Evolutionary conservation across 768 basidiomycete species (phyloP).

Genomic region (Tricholoma terreum): DNA sequence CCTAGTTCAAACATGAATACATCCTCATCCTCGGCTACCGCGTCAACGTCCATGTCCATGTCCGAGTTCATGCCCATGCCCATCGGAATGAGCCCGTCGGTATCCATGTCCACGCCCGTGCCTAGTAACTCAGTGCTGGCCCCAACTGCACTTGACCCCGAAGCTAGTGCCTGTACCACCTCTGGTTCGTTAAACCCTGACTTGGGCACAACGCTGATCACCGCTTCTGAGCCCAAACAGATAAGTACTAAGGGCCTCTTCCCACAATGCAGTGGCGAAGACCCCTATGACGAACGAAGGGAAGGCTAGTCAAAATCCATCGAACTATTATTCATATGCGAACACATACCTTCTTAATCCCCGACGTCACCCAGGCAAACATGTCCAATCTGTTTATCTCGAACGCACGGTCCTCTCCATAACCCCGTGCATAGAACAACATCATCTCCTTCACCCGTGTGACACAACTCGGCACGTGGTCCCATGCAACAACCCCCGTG

Average conservation of each 20-base stretch:
- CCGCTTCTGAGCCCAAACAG: constrained; percentile 37
- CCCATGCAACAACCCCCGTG: constrained; percentile 13
- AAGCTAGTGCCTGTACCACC: not conserved
- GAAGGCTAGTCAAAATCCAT: not conserved
- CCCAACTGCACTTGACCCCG: not conserved
- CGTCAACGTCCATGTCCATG: constrained; percentile 1
- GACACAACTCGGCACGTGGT: constrained; percentile 25
- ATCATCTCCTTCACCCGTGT: constrained; percentile 28
- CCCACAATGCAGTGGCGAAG: constrained; percentile 24
- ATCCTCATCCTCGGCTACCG: constrained; percentile 1
- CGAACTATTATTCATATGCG: not conserved
- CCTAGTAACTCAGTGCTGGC: not conserved
- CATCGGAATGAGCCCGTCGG: not conserved
- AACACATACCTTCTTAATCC: constrained; percentile 12
- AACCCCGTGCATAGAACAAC: constrained; percentile 26
- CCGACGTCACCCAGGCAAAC: constrained; percentile 38
- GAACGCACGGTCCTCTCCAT: constrained; percentile 32
- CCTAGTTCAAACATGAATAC: not conserved
- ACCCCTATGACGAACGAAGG: constrained; percentile 13
- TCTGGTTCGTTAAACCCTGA: constrained; percentile 14
- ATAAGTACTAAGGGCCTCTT: constrained; percentile 28
- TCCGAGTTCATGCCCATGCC: not conserved
- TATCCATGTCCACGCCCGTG: not conserved
- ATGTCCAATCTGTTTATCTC: constrained; percentile 33
- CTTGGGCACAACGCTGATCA: constrained; percentile 28